Conservation (phyloP, 768 basidiomycete species). For the Pleurotus citrinopileatus region DNA sequence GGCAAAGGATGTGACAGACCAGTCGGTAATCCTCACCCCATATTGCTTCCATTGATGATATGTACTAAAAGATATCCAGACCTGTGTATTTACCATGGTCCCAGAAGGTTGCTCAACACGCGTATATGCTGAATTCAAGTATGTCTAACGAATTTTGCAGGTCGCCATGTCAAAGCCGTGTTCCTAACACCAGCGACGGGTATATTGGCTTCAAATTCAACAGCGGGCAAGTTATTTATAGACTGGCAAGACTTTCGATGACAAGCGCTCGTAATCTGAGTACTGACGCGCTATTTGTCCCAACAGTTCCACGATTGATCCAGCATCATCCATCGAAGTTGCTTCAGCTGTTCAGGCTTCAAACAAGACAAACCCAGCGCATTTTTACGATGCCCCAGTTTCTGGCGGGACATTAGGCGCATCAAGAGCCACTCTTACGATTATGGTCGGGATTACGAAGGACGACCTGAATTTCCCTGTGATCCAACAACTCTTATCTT, state of each 20-base stretch:
- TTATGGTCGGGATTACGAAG: conserved; percentile 36
- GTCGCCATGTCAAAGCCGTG: conserved; percentile 35
- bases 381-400: conserved; percentile 40
- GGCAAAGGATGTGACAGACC: conserved; percentile 33
- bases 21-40: conserved; percentile 27
- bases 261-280: not conserved
- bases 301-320: conserved; percentile 41
- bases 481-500: conserved; percentile 28
- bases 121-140: not conserved
- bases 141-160: conserved; percentile 18
- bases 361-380: conserved; percentile 13
- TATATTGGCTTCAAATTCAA: conserved; percentile 29
- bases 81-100: conserved; percentile 37
- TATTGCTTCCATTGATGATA: not conserved
- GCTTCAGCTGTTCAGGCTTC: conserved; percentile 26
- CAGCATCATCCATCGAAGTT: conserved; percentile 30
- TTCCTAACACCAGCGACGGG: conserved; percentile 32
- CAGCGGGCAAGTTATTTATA: conserved; percentile 37
- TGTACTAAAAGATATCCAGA: conserved; percentile 19
- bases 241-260: conserved; percentile 30
- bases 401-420: conserved; percentile 41
- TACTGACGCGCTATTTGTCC: not conserved
- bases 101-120: conserved; percentile 30
- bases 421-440: conserved; percentile 32
- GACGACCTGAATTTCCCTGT: conserved; percentile 29